Base-by-base conservation (phyloP, 2,329 filamentous ascomycete genomes). In the Meredithiella fracta region DNA sequence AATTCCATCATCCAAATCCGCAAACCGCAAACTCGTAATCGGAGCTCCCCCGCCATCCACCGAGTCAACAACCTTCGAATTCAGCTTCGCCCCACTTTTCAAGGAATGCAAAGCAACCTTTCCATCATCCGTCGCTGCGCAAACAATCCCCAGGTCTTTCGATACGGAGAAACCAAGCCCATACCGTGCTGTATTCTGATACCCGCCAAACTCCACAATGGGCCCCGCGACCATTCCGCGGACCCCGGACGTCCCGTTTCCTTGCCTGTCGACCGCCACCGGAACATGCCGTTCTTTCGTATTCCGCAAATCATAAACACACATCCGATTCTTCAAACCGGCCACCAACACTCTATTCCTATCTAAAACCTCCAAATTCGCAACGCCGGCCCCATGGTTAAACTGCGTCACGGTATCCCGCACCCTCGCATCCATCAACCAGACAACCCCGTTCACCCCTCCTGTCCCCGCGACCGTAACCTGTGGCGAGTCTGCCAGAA, bases 241-340 rank as follows among this genome's bases (percentile, higher is more conserved):
- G 37, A 8, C 38, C 37, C 23, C 22, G 9, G n/a, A 15, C 5
- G 44, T 8, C 11, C 15, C 15, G 17, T 20, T 25, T 8, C 4
- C 22, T 9, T 3, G 23, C 3, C 2, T 8, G 22, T 49, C 23
- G 3, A 20, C 3, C 20, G 20, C 20, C 8, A 20, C 15, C 22
- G 40, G 40, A 17, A 22, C 8, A n/a, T 22, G 8, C 15, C 7
- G 40, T 44, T 44, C 40, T n/a, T 44, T n/a, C 9, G 37, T 55
- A 25, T 70, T 78, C 1, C 80, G 76, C 31, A 76, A 59, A 60
- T 83, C 80, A 61, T 80, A 83, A 3, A 81, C 65, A 1, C 69
- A 68, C 67, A 83, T 74, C 54, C 62, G 67, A 62, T 69, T 70
- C 31, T 65, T 62, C 1, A 79, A 65, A 1, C 78, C 77, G 0